phyloP scores from a whole-genome alignment of 352 stramenopile species.

The Phytophthora uliginosa region DNA sequence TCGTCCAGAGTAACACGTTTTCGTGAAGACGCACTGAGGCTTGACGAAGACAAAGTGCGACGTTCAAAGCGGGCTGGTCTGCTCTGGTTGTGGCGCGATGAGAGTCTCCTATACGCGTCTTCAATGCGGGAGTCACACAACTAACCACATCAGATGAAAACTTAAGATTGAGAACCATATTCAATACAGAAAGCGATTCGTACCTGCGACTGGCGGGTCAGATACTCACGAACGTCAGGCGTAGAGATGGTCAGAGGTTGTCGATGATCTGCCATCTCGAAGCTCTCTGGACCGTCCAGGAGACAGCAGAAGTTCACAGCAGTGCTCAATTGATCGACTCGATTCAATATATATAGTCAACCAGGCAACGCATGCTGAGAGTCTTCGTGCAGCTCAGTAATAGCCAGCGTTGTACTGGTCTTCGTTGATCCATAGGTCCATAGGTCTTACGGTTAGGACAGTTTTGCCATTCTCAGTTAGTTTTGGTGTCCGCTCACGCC shows the following conservation, averaged over 20 bases:
- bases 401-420: neutral
- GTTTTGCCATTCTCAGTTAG: conserved; percentile 15
- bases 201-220: conserved; percentile 24
- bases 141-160: conserved; percentile 10
- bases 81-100: neutral
- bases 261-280: neutral
- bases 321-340: neutral
- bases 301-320: too few species aligned
- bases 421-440: neutral
- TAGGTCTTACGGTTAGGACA: neutral
- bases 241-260: conserved; percentile 15
- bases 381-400: neutral
- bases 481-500: neutral
- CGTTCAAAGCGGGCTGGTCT: neutral
- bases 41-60: conserved; percentile 15
- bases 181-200: neutral
- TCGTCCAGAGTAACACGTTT: conserved; percentile 1
- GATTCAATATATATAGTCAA: conserved; percentile 13
- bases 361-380: too few species aligned
- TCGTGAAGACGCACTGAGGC: conserved; percentile 10
- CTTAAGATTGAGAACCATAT: neutral
- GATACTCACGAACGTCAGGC: conserved; percentile 23
- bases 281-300: neutral
- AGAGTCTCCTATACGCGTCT: conserved; percentile 30
- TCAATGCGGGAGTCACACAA: conserved; percentile 33